Evolutionary conservation across 768 basidiomycete genomes (phyloP), one percentile per base, ranked within the genome.

Genomic region (Kwoniella botswanensis): DNA sequence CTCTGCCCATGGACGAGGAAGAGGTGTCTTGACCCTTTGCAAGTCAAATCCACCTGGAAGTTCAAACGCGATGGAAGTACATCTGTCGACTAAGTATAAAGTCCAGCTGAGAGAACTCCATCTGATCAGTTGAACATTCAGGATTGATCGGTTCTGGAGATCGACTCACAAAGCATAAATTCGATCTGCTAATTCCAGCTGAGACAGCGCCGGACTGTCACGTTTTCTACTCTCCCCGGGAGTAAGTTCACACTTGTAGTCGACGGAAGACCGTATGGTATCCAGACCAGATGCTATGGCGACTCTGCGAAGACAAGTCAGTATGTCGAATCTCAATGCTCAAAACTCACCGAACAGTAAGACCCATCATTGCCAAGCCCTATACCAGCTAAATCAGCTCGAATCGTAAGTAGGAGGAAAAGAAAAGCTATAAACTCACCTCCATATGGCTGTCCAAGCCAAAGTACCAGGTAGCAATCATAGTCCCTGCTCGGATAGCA

Each of bases 121-220:
- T 17, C n/a, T 22, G 50, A 15, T 43, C 11, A 42, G 46, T 18
- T 55, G 26, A 55, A 12, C 7, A 11, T 7, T 17, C 26, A 44
- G 2, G 7, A 18, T 4, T 26, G 24, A 15, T 46, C 53, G 18
- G 29, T 17, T 57, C 52, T 53, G 5, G 11, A 56, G 5, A 18
- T 18, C 17, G 0, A 72, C 74, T 67, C 52, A 72, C 74, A 75
- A 75, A 4, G 74, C 74, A 65, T 75, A 70, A 1, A 75, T 75
- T 24, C 71, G 29, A 54, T 75, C 74, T 9, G 67, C 74, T 15
- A 75, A 50, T 54, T 75, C 71, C 44, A 75, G 52, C 15, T 63
- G 26, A 41, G 65, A 56, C 41, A 26, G 26, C 21, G 65, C 29
- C 17, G 42, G 59, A 44, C 59, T 35, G 26, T 59, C 44, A 10